Evolutionary conservation across 306 rosid genomes (phyloP).

Genomic region (Crotalaria pallida): DNA sequence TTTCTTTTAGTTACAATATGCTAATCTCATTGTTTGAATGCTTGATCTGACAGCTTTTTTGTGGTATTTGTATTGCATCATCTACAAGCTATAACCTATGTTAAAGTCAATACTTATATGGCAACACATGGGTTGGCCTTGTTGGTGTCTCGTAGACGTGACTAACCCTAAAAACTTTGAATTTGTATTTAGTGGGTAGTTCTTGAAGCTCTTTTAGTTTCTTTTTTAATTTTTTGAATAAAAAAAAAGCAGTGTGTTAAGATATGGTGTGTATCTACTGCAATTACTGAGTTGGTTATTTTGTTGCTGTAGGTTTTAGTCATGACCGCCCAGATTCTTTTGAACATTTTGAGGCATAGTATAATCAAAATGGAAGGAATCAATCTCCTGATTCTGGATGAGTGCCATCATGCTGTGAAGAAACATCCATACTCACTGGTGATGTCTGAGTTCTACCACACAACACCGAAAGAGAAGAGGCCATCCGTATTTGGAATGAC

Average conservation of each 20-base stretch:
- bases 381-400: slow-evolving; percentile 85
- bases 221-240: neutral
- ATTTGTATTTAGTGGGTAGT: neutral
- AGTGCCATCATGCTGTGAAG: slow-evolving; percentile 98
- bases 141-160: neutral
- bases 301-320: slow-evolving; percentile 76
- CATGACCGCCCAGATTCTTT: slow-evolving; percentile 97
- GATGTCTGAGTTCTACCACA: slow-evolving; percentile 99
- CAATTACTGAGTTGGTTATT: slow-evolving; percentile 20
- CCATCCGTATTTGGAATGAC: slow-evolving; percentile 98
- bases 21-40: neutral
- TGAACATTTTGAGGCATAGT: slow-evolving; percentile 98
- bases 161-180: neutral
- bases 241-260: neutral
- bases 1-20: too few species aligned
- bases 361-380: slow-evolving; percentile 90
- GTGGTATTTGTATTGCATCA: neutral
- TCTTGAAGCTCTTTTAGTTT: neutral
- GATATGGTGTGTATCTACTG: slow-evolving; percentile 11
- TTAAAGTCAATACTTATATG: neutral
- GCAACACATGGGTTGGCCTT: neutral
- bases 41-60: neutral
- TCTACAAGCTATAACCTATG: neutral
- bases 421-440: slow-evolving; percentile 97
- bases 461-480: slow-evolving; percentile 79